Conservation (phyloP, 2,329 filamentous ascomycete species). For the Didymella pinodella region DNA sequence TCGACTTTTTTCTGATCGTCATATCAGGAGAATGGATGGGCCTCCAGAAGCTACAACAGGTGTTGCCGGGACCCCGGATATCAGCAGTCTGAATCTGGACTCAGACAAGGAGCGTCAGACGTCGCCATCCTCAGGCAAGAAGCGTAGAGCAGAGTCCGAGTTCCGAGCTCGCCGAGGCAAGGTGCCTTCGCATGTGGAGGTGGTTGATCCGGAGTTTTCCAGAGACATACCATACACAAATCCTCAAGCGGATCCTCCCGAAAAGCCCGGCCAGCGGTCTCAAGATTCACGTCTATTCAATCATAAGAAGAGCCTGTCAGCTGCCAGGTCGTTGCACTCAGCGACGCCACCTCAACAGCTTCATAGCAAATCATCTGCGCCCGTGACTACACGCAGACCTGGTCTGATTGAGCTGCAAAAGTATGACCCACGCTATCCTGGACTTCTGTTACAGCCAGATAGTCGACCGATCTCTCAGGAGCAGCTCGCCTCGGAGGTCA, state of each 20-base stretch:
- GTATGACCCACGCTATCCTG: constrained; percentile 47
- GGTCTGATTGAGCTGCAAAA: constrained; percentile 47
- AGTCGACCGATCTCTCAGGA: constrained; percentile 77
- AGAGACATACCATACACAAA: constrained; percentile 30
- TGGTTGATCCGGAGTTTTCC: constrained; percentile 36
- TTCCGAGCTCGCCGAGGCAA: constrained; percentile 38
- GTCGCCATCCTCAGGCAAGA: constrained; percentile 37
- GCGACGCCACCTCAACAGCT: too few relatives aligned
- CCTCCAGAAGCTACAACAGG: too few relatives aligned
- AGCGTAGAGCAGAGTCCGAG: constrained; percentile 42
- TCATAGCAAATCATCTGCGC: too few relatives aligned
- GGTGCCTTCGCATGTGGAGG: constrained; percentile 26
- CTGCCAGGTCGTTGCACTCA: too few relatives aligned
- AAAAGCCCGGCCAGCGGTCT: background rate
- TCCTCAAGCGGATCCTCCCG: too few relatives aligned
- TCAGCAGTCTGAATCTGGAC: constrained; percentile 37
- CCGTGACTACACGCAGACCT: constrained; percentile 1
- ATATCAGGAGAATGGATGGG: too few relatives aligned
- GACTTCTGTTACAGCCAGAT: constrained; percentile 64
- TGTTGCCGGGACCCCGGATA: constrained; percentile 22
- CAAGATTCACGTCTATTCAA: constrained; percentile 36
- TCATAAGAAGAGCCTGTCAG: constrained; percentile 10
- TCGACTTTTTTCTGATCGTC: too few relatives aligned
- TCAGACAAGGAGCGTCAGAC: constrained; percentile 30
- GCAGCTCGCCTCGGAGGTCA: constrained; percentile 81